phyloP scores from a whole-genome alignment of 1,284 basidiomycete species.

The Heliocybe sulcata region DNA sequence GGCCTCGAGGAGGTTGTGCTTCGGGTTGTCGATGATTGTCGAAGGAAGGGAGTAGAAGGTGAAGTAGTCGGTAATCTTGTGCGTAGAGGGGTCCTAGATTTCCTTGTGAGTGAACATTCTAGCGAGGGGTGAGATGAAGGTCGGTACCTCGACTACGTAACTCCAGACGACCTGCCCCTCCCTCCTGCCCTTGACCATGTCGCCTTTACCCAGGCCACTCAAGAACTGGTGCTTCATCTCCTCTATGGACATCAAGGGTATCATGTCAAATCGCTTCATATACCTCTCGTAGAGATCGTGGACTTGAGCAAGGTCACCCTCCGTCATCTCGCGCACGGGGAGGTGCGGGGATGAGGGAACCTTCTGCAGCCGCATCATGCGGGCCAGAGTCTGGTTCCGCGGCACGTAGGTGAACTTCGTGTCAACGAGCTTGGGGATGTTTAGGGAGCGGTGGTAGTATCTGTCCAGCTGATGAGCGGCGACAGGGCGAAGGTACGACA shows the following conservation, averaged over 20 bases:
- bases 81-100: constrained; percentile 71
- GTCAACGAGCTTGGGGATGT: constrained; percentile 89
- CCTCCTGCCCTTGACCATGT: constrained; percentile 43
- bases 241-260: constrained; percentile 70
- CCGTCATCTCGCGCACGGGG: constrained; percentile 80
- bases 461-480: constrained; percentile 26
- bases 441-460: constrained; percentile 92
- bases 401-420: constrained; percentile 88
- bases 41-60: constrained; percentile 98
- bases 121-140: constrained; percentile 1
- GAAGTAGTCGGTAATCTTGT: constrained; percentile 90
- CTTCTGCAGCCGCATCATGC: constrained; percentile 74
- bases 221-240: constrained; percentile 88
- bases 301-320: constrained; percentile 71
- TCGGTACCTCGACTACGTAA: constrained; percentile 87
- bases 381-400: constrained; percentile 78
- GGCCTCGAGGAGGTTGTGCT: constrained; percentile 68
- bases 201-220: constrained; percentile 73
- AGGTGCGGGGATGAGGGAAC: constrained; percentile 48
- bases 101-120: neutral
- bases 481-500: neutral
- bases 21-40: constrained; percentile 67
- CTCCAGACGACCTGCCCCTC: constrained; percentile 90
- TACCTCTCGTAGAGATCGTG: constrained; percentile 73
- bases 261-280: constrained; percentile 84